These are phyloP conservation scores for Brassica rapa DNA, from an alignment of 345 rosid species.

Conservation along the genomic window DNA sequence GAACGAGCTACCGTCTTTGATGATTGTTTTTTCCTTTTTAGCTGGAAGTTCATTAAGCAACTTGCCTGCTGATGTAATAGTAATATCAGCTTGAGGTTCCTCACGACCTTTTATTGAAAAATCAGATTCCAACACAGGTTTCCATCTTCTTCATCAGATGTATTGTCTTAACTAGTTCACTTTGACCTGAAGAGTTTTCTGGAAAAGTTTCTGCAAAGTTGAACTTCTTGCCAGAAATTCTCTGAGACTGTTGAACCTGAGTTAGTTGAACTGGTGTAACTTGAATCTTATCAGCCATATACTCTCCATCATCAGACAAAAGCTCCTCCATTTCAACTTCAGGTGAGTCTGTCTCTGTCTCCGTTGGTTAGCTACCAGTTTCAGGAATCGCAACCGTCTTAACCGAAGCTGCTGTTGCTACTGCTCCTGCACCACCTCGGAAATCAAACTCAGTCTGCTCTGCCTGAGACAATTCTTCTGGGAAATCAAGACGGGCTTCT, in stretches of 20 bases:
- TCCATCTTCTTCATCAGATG: slow-evolving; percentile 48
- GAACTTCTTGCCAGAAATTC: slow-evolving; percentile 67
- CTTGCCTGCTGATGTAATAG: slow-evolving; percentile 38
- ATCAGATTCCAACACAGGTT: slow-evolving; percentile 39
- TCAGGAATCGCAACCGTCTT: slow-evolving; percentile 38
- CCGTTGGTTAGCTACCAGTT: slow-evolving; percentile 46
- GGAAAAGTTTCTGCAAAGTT: slow-evolving; percentile 70
- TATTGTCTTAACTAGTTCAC: slow-evolving; percentile 29
- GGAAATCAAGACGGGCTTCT: slow-evolving; percentile 74
- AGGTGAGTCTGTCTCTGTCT: slow-evolving; percentile 50
- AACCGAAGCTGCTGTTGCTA: slow-evolving; percentile 43
- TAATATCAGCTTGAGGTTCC: not conserved
- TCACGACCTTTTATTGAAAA: slow-evolving; percentile 16
- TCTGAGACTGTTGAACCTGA: slow-evolving; percentile 63
- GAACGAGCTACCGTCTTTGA: slow-evolving; percentile 51
- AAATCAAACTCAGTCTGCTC: slow-evolving; percentile 58
- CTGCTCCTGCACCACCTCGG: slow-evolving; percentile 77
- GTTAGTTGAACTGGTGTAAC: slow-evolving; percentile 61
- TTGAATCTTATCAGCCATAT: slow-evolving; percentile 49
- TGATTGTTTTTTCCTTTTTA: slow-evolving; percentile 39
- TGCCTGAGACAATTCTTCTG: slow-evolving; percentile 68
- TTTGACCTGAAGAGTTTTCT: slow-evolving; percentile 52
- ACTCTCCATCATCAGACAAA: slow-evolving; percentile 49
- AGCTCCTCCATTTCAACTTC: slow-evolving; percentile 52
- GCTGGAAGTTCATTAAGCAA: slow-evolving; percentile 31